phyloP scores from a whole-genome alignment of 2,329 filamentous ascomycete genomes.

The Sarocladium kiliense region DNA sequence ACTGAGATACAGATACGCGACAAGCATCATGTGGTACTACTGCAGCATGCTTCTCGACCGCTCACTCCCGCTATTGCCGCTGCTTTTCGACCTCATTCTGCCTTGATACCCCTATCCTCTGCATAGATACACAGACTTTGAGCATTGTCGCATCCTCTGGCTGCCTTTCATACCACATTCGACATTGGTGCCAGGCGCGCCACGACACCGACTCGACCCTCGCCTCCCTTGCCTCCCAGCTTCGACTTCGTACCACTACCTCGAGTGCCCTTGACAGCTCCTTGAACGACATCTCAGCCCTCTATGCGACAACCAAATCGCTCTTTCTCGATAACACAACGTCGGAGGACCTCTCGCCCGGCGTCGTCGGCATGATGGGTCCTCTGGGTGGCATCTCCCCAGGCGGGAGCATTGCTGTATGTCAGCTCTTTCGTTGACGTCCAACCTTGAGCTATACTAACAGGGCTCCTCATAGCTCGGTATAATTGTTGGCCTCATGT shows the following conservation, averaged over 20 bases:
- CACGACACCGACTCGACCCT: neutral
- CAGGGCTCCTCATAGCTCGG: constrained; percentile 60
- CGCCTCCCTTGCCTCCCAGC: neutral
- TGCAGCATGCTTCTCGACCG: constrained; percentile 1
- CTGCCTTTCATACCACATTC: neutral
- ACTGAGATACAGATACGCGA: constrained; percentile 1
- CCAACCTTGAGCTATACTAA: neutral
- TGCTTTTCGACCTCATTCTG: neutral
- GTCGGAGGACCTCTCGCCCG: constrained; percentile 42
- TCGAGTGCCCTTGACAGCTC: neutral
- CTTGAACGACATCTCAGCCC: neutral
- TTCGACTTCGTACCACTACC: neutral
- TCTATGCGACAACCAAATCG: constrained; percentile 20
- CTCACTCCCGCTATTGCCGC: neutral
- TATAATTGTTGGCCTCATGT: constrained; percentile 86
- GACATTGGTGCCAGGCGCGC: neutral
- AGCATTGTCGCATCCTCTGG: neutral
- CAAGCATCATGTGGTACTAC: constrained; percentile 7
- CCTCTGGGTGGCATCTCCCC: constrained; percentile 71
- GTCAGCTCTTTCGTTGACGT: constrained; percentile 22
- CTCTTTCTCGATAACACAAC: constrained; percentile 17
- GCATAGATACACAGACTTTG: neutral
- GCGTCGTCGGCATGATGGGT: constrained; percentile 53
- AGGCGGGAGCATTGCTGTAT: constrained; percentile 70
- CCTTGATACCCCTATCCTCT: neutral